Evolutionary conservation across 1,284 basidiomycete genomes (phyloP).

Genomic region (Ustilago nuda): DNA sequence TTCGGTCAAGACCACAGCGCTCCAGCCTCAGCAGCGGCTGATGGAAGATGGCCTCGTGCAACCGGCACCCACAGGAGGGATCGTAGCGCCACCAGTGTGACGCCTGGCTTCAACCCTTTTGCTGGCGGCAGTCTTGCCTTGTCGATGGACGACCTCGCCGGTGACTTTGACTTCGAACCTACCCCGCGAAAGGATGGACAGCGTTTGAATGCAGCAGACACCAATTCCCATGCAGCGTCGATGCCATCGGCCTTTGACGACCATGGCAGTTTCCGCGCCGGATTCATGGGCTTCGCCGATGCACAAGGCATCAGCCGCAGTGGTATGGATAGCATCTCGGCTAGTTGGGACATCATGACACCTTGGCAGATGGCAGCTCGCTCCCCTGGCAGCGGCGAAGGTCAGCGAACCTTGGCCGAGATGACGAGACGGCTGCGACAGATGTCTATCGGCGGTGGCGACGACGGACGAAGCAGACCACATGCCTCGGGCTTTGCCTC

Average conservation of each 20-base stretch:
- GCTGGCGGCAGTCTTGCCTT: slow-evolving; percentile 54
- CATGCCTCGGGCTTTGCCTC: slow-evolving; percentile 10
- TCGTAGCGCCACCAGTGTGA: slow-evolving; percentile 33
- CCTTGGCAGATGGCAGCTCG: slow-evolving; percentile 33
- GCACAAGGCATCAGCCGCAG: slow-evolving; percentile 8
- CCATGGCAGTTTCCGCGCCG: slow-evolving; percentile 17
- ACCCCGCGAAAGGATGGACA: slow-evolving; percentile 3
- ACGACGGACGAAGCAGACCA: slow-evolving; percentile 5
- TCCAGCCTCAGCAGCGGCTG: background rate
- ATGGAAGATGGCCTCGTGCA: slow-evolving; percentile 23
- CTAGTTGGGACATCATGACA: slow-evolving; percentile 46
- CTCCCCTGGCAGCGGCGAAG: slow-evolving; percentile 22
- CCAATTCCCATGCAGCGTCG: slow-evolving; percentile 47
- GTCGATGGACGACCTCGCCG: slow-evolving; percentile 56
- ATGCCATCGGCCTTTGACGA: slow-evolving; percentile 50
- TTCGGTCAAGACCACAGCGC: background rate
- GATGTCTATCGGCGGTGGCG: slow-evolving; percentile 42
- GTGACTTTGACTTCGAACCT: slow-evolving; percentile 39
- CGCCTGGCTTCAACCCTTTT: slow-evolving; percentile 40
- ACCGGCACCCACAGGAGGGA: slow-evolving; percentile 23
- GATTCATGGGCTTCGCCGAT: slow-evolving; percentile 23
- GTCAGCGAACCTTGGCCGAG: slow-evolving; percentile 33
- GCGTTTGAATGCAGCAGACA: slow-evolving; percentile 15
- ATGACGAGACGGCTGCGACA: slow-evolving; percentile 45
- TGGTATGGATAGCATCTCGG: slow-evolving; percentile 44